Evolutionary conservation across 148 eudicot species (phyloP), one percentile per base, ranked within the genome.

Genomic region (Camellia lanceoleosa): DNA sequence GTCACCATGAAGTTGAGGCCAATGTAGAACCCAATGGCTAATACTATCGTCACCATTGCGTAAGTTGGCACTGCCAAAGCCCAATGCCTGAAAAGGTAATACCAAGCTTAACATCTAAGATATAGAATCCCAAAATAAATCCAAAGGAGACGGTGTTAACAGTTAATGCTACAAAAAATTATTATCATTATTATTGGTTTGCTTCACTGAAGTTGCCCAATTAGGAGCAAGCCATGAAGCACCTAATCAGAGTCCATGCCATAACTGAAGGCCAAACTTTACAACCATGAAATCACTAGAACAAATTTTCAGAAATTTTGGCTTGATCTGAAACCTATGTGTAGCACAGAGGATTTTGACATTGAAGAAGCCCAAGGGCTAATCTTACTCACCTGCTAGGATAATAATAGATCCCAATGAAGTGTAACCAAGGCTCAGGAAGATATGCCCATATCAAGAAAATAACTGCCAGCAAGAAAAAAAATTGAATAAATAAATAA

Each of bases 1-100:
- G 98, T 93, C 46, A 87, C 85, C 91, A 91, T 82, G 73, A 95
- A 95, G 88, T 95, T 95, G 72, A 91, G 87, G 80, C 97, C 97
- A 61, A 90, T 95, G 80, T 95, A 95, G 78, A 91, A 93, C 77
- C 77, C 88, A 52, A 95, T 74, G 11, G 86, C 92, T 68, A 91
- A 84, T 66, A 82, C 87, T 77, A 91, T 79, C 56, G 87, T 81
- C 75, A 90, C 94, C 95, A 89, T 90, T 49, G 80, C 82, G 59
- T 90, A 93, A 49, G 92, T 78, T 73, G 98, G 97, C 61, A 90
- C 85, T 52, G 97, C 96, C 83, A 95, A 82, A 52, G 97, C 98
- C 98, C 98, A 95, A 74, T 93, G 91, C 89, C 98, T 95, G 84
- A 82, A 63, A 75, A 68, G n/a, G 52, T 19, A 55, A 51, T 41